Evolutionary conservation across 331 rosid genomes (phyloP).

Genomic region (Acacia pycnantha): DNA sequence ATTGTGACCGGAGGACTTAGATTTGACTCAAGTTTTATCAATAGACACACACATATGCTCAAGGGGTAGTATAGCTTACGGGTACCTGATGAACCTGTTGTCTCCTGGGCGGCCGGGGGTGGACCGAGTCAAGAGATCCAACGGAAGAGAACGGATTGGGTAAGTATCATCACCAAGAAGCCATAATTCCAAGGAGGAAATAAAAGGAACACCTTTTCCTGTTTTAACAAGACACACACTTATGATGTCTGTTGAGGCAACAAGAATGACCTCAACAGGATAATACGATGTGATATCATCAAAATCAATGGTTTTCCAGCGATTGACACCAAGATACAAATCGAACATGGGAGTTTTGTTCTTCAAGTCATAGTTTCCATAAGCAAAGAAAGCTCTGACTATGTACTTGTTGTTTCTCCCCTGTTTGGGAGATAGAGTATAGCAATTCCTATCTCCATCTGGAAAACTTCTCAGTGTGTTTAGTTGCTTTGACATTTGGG

Average conservation of each 20-base stretch:
- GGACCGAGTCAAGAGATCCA: background rate
- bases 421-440: background rate
- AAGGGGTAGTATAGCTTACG: background rate
- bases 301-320: background rate
- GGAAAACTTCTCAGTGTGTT: background rate
- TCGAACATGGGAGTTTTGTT: background rate
- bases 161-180: slow-evolving; percentile 8
- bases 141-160: background rate
- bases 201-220: slow-evolving; percentile 11
- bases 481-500: background rate
- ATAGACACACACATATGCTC: no score
- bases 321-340: slow-evolving; percentile 11
- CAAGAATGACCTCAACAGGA: slow-evolving; percentile 6
- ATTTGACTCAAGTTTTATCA: no score
- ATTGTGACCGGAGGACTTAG: no score
- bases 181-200: slow-evolving; percentile 15
- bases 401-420: background rate
- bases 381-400: background rate
- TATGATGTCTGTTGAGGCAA: background rate
- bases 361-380: slow-evolving; percentile 16
- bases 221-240: slow-evolving; percentile 28
- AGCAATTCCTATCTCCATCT: background rate
- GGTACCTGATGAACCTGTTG: background rate
- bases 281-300: background rate
- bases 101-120: background rate